Percentiles rank a stretch among this genome's conserved stretches.
Conservation (phyloP, 1,284 basidiomycete genomes). For the Tilletia caries region DNA sequence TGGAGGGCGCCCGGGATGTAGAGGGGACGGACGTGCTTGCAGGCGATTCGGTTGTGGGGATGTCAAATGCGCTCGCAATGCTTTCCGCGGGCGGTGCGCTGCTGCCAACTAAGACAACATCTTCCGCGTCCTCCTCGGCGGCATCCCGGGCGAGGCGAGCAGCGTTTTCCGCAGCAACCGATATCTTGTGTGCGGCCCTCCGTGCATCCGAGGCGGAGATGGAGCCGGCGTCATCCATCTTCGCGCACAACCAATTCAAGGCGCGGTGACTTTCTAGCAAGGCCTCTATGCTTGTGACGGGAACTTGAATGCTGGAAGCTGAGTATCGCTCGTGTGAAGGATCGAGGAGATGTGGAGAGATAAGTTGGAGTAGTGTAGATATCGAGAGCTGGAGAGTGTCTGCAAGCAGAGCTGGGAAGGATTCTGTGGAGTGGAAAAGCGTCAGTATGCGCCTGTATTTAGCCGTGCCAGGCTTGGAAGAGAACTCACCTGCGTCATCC, state of each 20-base stretch:
- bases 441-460: background rate
- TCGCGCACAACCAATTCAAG: conserved; percentile 33
- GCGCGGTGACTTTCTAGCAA: conserved; percentile 34
- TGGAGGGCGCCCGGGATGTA: background rate
- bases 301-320: conserved; percentile 34
- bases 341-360: conserved; percentile 32
- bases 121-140: too few relatives aligned
- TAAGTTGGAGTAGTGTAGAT: conserved; percentile 16
- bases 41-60: background rate
- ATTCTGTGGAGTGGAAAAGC: background rate
- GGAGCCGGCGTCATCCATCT: background rate
- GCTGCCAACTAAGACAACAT: too few relatives aligned
- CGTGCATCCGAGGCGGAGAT: too few relatives aligned
- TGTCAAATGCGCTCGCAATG: background rate
- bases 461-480: background rate
- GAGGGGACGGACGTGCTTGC: background rate
- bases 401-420: background rate
- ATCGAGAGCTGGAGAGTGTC: conserved; percentile 5
- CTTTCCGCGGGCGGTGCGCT: too few relatives aligned
- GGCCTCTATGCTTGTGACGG: conserved; percentile 37
- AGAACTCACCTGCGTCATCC: background rate
- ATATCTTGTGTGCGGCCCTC: background rate
- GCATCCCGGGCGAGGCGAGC: too few relatives aligned
- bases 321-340: conserved; percentile 31
- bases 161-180: too few relatives aligned